Percentiles rank a stretch among this genome's conserved stretches.
phyloP scores from a whole-genome alignment of 2,329 filamentous ascomycete species.

The Rutstroemia sydowiana region DNA sequence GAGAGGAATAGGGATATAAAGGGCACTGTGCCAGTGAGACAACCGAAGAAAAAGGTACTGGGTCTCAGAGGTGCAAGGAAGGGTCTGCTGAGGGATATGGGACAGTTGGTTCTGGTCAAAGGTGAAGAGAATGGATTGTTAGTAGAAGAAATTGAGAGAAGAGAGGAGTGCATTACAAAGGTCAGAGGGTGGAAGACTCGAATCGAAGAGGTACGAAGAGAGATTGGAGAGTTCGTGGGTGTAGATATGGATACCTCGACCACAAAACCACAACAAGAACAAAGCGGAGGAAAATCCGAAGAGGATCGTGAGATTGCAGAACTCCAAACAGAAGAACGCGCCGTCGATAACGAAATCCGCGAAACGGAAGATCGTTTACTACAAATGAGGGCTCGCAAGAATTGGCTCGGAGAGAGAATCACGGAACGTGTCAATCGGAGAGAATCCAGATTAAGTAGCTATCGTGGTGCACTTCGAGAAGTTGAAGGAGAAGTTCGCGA shows the following conservation, averaged over 20 bases:
- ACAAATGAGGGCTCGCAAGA: constrained; percentile 51
- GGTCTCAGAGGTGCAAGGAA: constrained; percentile 56
- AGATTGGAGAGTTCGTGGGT: constrained; percentile 3
- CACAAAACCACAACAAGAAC: constrained; percentile 46
- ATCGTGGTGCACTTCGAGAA: constrained; percentile 57
- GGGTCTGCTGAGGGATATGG: constrained; percentile 56
- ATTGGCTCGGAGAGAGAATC: constrained; percentile 52
- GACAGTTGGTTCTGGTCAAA: constrained; percentile 58
- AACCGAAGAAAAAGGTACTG: constrained; percentile 45
- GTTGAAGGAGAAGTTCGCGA: constrained; percentile 54
- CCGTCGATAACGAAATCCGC: constrained; percentile 55
- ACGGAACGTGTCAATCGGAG: constrained; percentile 56
- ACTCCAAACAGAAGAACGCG: constrained; percentile 47
- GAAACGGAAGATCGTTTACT: constrained; percentile 57
- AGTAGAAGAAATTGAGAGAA: constrained; percentile 46
- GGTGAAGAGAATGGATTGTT: constrained; percentile 59
- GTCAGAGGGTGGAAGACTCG: constrained; percentile 47
- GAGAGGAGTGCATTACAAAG: constrained; percentile 50
- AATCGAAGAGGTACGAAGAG: constrained; percentile 16
- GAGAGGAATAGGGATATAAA: constrained; percentile 16
- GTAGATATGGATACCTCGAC: constrained; percentile 29
- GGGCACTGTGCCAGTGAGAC: constrained; percentile 51
- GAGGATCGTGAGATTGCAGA: constrained; percentile 52
- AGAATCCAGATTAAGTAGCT: constrained; percentile 66
- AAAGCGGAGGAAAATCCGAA: constrained; percentile 38